Percentiles rank a stretch among this genome's conserved stretches.
Conservation (phyloP, 805 yeast genomes). For the Cyberlindnera xylosilytica region DNA sequence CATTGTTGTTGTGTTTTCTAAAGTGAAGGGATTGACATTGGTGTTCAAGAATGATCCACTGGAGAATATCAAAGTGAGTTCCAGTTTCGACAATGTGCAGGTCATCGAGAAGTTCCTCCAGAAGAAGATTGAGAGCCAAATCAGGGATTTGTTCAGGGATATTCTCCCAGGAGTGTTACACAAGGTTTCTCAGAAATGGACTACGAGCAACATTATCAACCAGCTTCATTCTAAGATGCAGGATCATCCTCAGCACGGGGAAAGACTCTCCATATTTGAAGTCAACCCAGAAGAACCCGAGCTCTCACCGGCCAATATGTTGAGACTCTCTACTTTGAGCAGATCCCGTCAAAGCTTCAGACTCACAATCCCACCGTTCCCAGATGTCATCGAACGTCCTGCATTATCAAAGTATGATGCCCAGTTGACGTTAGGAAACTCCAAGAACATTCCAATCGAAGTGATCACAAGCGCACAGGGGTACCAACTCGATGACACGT, state of each 20-base stretch:
- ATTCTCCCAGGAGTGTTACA: constrained; percentile 79
- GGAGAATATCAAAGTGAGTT: constrained; percentile 75
- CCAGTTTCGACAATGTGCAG: constrained; percentile 83
- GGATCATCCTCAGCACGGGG: constrained; percentile 23
- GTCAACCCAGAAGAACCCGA: constrained; percentile 59
- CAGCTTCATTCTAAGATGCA: constrained; percentile 25
- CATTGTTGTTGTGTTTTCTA: constrained; percentile 78
- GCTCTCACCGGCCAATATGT: constrained; percentile 62
- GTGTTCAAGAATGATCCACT: constrained; percentile 89
- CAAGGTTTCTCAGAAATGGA: constrained; percentile 67
- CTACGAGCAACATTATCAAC: constrained; percentile 35
- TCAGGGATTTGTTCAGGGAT: constrained; percentile 77
- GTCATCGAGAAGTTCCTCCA: constrained; percentile 83
- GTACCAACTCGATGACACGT: constrained; percentile 17
- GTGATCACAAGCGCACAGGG: constrained; percentile 13
- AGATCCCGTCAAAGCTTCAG: constrained; percentile 79
- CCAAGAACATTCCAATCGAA: constrained; percentile 26
- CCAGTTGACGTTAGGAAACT: constrained; percentile 12
- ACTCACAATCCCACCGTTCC: constrained; percentile 57
- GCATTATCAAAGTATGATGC: constrained; percentile 23
- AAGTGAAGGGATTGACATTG: constrained; percentile 77
- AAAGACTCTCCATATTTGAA: constrained; percentile 41
- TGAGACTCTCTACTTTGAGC: constrained; percentile 62
- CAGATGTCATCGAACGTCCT: constrained; percentile 56
- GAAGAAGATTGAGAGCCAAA: constrained; percentile 76